Evolutionary conservation across 371 early-diverging fungal genomes (phyloP).

Genomic region (Rhizomucor miehei): DNA sequence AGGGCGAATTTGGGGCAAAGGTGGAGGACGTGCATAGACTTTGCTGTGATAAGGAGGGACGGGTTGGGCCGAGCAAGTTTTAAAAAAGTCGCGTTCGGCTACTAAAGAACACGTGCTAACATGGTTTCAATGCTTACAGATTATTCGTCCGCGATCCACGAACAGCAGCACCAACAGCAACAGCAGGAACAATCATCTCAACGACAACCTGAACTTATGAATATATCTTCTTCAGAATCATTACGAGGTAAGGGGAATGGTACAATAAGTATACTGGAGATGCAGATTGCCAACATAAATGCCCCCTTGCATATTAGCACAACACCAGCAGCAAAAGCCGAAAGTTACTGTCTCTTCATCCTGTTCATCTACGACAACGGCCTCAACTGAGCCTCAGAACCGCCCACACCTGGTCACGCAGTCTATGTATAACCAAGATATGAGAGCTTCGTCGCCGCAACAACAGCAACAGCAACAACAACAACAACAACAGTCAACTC

Average conservation of each 20-base stretch:
- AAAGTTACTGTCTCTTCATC: neutral
- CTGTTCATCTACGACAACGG: slow-evolving; percentile 1
- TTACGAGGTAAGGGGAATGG: slow-evolving; percentile 8
- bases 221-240: slow-evolving; percentile 7
- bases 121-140: no score
- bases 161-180: neutral
- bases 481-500: slow-evolving; percentile 6
- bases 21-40: neutral
- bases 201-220: slow-evolving; percentile 3
- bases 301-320: neutral
- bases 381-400: neutral
- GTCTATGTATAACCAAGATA: slow-evolving; percentile 6
- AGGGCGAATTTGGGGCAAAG: no score
- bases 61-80: no score
- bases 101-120: no score
- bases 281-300: neutral
- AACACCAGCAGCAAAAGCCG: slow-evolving; percentile 1
- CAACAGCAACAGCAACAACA: slow-evolving; percentile 6
- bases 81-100: no score
- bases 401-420: slow-evolving; percentile 8
- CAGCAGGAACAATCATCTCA: neutral
- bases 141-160: neutral
- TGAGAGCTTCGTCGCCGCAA: no score
- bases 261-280: slow-evolving; percentile 5
- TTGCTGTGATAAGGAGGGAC: no score